Conservation (phyloP, 2,329 filamentous ascomycete species). For the Plectosphaerella sp. region DNA sequence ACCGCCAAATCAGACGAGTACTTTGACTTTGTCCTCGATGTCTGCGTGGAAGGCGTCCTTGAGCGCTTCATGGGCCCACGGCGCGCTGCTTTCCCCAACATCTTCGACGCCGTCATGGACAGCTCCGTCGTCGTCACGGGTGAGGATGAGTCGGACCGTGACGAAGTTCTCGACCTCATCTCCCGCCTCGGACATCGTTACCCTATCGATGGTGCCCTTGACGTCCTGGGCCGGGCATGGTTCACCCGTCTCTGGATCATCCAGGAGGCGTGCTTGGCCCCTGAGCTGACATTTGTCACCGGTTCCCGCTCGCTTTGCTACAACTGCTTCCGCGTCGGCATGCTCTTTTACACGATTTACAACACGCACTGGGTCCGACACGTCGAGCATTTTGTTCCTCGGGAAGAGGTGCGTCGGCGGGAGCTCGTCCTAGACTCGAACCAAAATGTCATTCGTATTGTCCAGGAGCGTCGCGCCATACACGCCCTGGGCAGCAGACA, state of each 20-base stretch:
- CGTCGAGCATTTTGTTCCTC: constrained; percentile 4
- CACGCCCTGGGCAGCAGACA: too few species aligned
- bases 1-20: neutral
- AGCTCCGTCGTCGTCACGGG: constrained; percentile 11
- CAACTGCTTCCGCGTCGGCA: constrained; percentile 10
- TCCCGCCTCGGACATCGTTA: constrained; percentile 14
- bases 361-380: constrained; percentile 21
- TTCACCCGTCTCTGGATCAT: constrained; percentile 28
- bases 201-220: constrained; percentile 18
- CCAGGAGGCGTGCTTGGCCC: constrained; percentile 21
- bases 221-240: constrained; percentile 23
- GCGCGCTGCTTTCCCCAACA: constrained; percentile 9
- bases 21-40: neutral
- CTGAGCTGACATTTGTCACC: constrained; percentile 8
- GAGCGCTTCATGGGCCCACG: neutral
- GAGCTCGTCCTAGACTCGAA: constrained; percentile 15
- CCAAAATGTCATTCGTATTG: constrained; percentile 16
- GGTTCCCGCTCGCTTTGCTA: constrained; percentile 9
- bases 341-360: constrained; percentile 24
- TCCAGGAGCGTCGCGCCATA: constrained; percentile 18
- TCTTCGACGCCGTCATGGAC: constrained; percentile 25
- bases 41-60: neutral
- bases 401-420: constrained; percentile 11
- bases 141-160: constrained; percentile 16
- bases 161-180: constrained; percentile 19